These are phyloP conservation scores for Calocybe gangraenosa DNA, from an alignment of 768 basidiomycete genomes.

Conservation along the genomic window DNA sequence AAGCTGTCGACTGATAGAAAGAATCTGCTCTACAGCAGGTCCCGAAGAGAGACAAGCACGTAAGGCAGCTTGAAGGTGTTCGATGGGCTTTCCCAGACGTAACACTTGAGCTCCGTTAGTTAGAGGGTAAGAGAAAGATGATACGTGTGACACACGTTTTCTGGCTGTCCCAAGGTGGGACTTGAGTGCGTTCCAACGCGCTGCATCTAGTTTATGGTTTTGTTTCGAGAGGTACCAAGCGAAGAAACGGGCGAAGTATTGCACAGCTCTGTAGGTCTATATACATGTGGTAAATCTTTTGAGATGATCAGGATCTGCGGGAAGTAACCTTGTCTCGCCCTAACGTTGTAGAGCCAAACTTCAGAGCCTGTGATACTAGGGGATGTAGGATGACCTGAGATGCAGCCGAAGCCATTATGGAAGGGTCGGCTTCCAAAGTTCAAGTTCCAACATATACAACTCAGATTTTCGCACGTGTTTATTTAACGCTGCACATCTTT, in stretches of 20 bases:
- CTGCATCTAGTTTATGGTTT: slow-evolving; percentile 67
- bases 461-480: slow-evolving; percentile 14
- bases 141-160: slow-evolving; percentile 56
- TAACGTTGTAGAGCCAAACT: slow-evolving; percentile 73
- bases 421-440: background rate
- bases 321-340: slow-evolving; percentile 84
- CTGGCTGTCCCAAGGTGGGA: slow-evolving; percentile 77
- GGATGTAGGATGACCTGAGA: slow-evolving; percentile 88
- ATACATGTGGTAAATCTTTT: background rate
- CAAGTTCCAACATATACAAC: no score
- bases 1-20: slow-evolving; percentile 79
- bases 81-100: slow-evolving; percentile 89
- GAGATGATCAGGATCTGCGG: background rate
- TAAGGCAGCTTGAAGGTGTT: slow-evolving; percentile 89
- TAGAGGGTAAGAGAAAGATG: slow-evolving; percentile 1
- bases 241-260: slow-evolving; percentile 87
- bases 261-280: slow-evolving; percentile 84
- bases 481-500: background rate
- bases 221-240: slow-evolving; percentile 75
- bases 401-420: slow-evolving; percentile 46
- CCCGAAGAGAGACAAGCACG: slow-evolving; percentile 56
- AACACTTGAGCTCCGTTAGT: slow-evolving; percentile 52
- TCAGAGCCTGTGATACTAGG: slow-evolving; percentile 66
- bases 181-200: slow-evolving; percentile 83
- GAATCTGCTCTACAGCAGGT: slow-evolving; percentile 65